Conservation (phyloP, 2,329 filamentous ascomycete genomes). For the Stromatinia cepivora region DNA sequence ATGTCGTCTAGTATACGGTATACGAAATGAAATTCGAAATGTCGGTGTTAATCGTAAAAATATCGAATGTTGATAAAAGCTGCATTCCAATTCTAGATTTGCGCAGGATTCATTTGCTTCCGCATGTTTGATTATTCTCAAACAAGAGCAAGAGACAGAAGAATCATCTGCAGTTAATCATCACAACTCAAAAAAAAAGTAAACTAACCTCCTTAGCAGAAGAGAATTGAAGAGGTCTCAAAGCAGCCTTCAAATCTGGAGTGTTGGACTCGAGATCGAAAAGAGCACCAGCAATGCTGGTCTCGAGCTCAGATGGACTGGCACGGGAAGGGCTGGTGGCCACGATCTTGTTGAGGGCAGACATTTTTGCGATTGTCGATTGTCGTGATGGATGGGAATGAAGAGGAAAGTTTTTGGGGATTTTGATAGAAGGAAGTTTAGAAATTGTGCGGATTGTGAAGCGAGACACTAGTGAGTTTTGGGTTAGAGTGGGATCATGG, state of each 20-base stretch:
- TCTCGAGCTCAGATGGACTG: constrained; percentile 97
- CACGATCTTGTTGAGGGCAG: constrained; percentile 95
- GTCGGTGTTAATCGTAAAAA: constrained; percentile 22
- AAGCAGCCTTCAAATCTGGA: constrained; percentile 91
- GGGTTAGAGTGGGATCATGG: background rate
- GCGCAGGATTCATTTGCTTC: background rate
- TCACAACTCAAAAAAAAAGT: constrained; percentile 37
- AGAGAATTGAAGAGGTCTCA: constrained; percentile 97
- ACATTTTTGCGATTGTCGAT: constrained; percentile 54
- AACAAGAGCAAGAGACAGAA: background rate
- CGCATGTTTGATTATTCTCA: background rate
- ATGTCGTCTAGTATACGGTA: constrained; percentile 24
- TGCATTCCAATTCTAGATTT: constrained; percentile 22
- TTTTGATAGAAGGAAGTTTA: background rate
- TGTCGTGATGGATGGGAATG: constrained; percentile 29
- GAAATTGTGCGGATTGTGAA: constrained; percentile 20
- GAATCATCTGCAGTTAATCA: constrained; percentile 5
- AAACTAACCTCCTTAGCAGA: constrained; percentile 95
- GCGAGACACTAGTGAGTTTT: background rate
- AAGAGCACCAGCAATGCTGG: constrained; percentile 92
- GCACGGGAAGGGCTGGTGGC: constrained; percentile 93
- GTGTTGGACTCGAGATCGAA: constrained; percentile 99
- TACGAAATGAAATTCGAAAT: constrained; percentile 23
- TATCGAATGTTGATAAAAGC: constrained; percentile 21
- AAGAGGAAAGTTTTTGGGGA: constrained; percentile 16